Evolutionary conservation across 257 asterid genomes (phyloP).

Genomic region (Nicotiana paniculata): DNA sequence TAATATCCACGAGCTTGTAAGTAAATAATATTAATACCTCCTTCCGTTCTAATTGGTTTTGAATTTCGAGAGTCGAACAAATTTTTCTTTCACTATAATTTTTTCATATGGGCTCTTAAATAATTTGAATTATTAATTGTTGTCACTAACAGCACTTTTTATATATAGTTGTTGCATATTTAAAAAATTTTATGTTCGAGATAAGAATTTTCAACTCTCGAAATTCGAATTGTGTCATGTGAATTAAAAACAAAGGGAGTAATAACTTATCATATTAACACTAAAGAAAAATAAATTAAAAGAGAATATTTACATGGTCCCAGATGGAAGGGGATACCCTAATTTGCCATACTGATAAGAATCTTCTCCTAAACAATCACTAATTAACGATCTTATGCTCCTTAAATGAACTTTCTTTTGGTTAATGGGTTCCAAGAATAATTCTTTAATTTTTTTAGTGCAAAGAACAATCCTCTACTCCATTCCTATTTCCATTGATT

Average conservation of each 20-base stretch:
- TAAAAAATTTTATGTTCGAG: too few relatives aligned
- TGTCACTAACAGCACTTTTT: too few relatives aligned
- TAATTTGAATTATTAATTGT: too few relatives aligned
- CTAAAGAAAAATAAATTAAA: background rate
- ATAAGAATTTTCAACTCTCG: too few relatives aligned
- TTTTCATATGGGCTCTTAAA: too few relatives aligned
- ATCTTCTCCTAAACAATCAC: constrained; percentile 5
- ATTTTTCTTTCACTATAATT: too few relatives aligned
- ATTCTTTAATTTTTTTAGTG: background rate
- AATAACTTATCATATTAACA: background rate
- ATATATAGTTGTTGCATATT: too few relatives aligned
- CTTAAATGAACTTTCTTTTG: constrained; percentile 5
- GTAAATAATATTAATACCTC: too few relatives aligned
- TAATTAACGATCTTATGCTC: constrained; percentile 4
- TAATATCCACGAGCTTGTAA: background rate
- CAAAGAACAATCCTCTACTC: background rate
- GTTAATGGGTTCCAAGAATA: constrained; percentile 7
- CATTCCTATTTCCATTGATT: background rate
- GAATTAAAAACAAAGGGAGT: too few relatives aligned
- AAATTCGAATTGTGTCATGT: too few relatives aligned
- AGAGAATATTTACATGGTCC: background rate
- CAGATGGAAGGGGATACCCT: background rate
- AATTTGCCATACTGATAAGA: background rate
- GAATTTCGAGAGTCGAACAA: too few relatives aligned
- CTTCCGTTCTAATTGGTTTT: too few relatives aligned